These are phyloP conservation scores for Nakazawaea ambrosiae DNA, from an alignment of 805 yeast species.

Conservation along the genomic window DNA sequence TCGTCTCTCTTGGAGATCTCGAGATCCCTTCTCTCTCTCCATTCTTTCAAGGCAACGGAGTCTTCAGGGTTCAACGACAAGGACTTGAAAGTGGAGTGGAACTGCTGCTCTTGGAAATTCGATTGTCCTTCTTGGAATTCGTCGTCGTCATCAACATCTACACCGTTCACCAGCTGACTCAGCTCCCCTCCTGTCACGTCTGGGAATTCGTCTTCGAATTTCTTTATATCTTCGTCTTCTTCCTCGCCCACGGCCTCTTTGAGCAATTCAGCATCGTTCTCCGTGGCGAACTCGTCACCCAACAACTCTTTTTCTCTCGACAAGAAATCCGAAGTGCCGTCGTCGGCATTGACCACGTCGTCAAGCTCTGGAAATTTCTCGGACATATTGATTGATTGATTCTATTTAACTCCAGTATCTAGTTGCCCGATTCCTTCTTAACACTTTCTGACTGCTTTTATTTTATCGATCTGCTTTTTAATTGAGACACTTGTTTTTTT, in stretches of 20 bases:
- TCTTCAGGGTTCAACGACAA: slow-evolving; percentile 29
- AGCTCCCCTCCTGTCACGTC: slow-evolving; percentile 35
- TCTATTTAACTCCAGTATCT: not conserved
- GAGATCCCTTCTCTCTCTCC: slow-evolving; percentile 76
- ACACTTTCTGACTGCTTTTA: not conserved
- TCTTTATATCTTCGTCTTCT: slow-evolving; percentile 42
- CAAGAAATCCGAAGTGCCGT: slow-evolving; percentile 49
- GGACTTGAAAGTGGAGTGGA: slow-evolving; percentile 12
- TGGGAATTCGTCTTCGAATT: slow-evolving; percentile 61
- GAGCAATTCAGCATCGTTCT: slow-evolving; percentile 44
- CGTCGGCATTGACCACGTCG: slow-evolving; percentile 29
- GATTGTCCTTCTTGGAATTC: slow-evolving; percentile 36
- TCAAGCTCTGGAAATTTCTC: slow-evolving; percentile 74
- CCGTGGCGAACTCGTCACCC: slow-evolving; percentile 69
- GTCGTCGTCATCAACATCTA: slow-evolving; percentile 30
- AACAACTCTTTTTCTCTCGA: slow-evolving; percentile 61
- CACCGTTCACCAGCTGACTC: slow-evolving; percentile 12
- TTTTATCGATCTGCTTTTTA: not conserved
- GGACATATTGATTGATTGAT: slow-evolving; percentile 39
- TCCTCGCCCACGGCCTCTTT: slow-evolving; percentile 31
- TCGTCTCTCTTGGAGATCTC: slow-evolving; percentile 79
- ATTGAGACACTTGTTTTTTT: not conserved
- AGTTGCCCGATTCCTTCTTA: not conserved
- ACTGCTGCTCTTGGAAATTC: slow-evolving; percentile 24
- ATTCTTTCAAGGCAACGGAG: slow-evolving; percentile 57